Evolutionary conservation across 192 early-diverging fungal species (phyloP), one percentile per base, ranked within the genome.

Genomic region (Pilobolus umbonatus): DNA sequence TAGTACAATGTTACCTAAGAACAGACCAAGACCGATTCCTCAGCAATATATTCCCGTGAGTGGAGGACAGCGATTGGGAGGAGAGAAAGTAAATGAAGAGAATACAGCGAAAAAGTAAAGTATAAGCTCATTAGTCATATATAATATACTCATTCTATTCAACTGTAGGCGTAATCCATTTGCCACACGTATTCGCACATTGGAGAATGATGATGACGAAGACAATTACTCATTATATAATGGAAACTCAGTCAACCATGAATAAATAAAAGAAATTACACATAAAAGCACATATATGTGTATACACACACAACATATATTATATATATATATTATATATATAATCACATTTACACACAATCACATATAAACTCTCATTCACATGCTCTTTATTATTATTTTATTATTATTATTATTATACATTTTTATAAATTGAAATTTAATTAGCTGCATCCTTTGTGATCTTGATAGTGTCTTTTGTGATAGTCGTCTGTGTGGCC

Each of bases 191-290:
- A 34, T 54, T 4, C 54, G 55, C 24, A 60, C 22, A 21, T 22
- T 22, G 12, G 31, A 54, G 14, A 34, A 54, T 36, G 55, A 56
- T 21, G 39, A 44, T 11, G 25, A 36, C 29, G 39, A 55, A 47
- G 28, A 42, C 29, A 15, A 54, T 32, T 30, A 40, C 44, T 19
- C 51, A 36, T 60, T 45, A 11, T 71, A 71, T 40, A 71, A 71
- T 60, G 68, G 68, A 26, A 71, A 71, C 30, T 71, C 68, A 14
- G 44, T 71, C 5, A 71, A 65, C 22, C 62, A 71, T 49, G 68
- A 71, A 60, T 71, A 61, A 54, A 43, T 1, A 40, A 5, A 36
- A 60, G 34, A 14, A 25, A 46, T 46, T 10, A 46, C n/a, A n/a
- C n/a, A n/a, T n/a, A n/a, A n/a, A n/a, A n/a, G n/a, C n/a, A n/a